A percentile compares a stretch with the other conserved stretches of the same genome.
Evolutionary conservation across 139 green algal species (phyloP).

Genomic region (Haematococcus sp.): DNA sequence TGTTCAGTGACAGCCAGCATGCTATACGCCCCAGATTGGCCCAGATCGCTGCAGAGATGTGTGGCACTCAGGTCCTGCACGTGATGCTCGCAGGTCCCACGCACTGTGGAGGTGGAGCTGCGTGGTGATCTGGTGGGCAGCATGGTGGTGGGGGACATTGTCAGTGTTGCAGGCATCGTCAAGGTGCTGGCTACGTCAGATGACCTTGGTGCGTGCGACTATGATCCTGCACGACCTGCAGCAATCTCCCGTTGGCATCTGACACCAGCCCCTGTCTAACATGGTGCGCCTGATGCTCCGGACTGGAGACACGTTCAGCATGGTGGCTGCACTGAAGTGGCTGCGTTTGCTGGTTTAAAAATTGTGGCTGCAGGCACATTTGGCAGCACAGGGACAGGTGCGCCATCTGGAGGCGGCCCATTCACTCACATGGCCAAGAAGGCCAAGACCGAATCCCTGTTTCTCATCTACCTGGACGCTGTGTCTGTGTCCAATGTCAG

Average conservation of each 20-base stretch:
- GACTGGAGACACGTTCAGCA: background rate
- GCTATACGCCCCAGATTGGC: too few species aligned
- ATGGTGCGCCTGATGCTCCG: too few species aligned
- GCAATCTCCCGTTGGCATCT: background rate
- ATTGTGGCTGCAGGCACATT: background rate
- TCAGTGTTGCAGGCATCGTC: slow-evolving; percentile 81
- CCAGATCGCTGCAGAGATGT: too few species aligned
- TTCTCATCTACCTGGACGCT: slow-evolving; percentile 90
- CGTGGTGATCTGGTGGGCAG: slow-evolving; percentile 73
- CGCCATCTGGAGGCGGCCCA: background rate
- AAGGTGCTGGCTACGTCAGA: slow-evolving; percentile 55
- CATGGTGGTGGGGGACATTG: slow-evolving; percentile 72
- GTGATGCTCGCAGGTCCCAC: slow-evolving; percentile 10
- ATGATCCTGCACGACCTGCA: background rate
- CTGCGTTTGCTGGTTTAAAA: background rate
- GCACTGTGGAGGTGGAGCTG: slow-evolving; percentile 78
- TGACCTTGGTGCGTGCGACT: slow-evolving; percentile 20
- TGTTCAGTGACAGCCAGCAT: too few species aligned
- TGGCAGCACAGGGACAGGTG: too few species aligned
- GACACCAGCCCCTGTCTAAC: background rate
- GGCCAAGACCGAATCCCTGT: slow-evolving; percentile 48
- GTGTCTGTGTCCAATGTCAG: slow-evolving; percentile 65
- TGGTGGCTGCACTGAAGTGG: too few species aligned
- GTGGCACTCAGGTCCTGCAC: too few species aligned
- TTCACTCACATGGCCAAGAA: background rate